Evolutionary conservation across 768 basidiomycete genomes (phyloP), one percentile per base, ranked within the genome.

Genomic region (Leccinum subtestaceum): DNA sequence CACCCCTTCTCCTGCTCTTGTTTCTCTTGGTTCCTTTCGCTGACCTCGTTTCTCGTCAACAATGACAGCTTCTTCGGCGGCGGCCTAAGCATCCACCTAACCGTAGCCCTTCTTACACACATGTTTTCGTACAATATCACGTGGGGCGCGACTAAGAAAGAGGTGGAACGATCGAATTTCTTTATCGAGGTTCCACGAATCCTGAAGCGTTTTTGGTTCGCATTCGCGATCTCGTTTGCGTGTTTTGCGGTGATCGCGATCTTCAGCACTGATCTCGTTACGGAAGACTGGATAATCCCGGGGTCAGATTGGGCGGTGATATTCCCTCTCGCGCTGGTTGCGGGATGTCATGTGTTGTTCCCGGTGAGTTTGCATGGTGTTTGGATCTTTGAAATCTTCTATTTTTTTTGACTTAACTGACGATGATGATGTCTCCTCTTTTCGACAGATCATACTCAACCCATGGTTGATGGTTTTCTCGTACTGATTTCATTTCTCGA

Each of bases 181-280:
- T 94, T 91, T 81, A 83, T 88, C 53, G 93, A 96, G 70, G 85
- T 94, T 12, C 94, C 94, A 1, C 83, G 84, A 57, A 93, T 95
- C 69, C 76, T 88, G 67, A 84, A 85, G 62, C 87, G 92, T 4
- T 95, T 91, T 76, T 86, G 88, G 80, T 66, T 84, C 50, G 81
- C 83, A 46, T 78, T 91, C 27, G 58, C 81, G 19, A 56, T 90
- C 21, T 85, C 82, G 49, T 75, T 84, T 63, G 56, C 78, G 17
- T 61, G 77, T 11, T 77, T 87, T 60, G 78, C 74, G 9, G 77
- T 70, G 47, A 86, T 93, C 69, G 71, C 84, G 57, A 63, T 94
- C 29, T 75, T 92, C 36, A 76, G 80, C 1, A 62, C 53, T 5
- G 23, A 72, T 3, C 38, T 87, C 13, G 78, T 93, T 2, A 87